phyloP scores from a whole-genome alignment of 2,329 filamentous ascomycete species.

The Trichoderma atroviride region DNA sequence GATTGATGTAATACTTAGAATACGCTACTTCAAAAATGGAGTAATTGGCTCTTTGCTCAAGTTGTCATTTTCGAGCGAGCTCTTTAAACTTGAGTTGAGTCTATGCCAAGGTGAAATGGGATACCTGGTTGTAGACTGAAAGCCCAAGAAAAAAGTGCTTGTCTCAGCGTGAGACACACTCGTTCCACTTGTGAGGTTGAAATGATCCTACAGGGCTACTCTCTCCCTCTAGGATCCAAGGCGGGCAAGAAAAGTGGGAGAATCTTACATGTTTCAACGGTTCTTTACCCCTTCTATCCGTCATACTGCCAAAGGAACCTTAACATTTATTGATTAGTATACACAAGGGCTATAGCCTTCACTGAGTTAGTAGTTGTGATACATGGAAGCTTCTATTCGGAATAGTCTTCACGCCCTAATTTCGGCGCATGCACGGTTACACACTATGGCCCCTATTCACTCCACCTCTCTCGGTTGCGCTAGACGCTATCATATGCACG shows the following conservation, averaged over 20 bases:
- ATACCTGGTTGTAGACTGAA: not conserved
- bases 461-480: not conserved
- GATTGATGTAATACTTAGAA: not conserved
- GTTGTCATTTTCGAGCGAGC: not conserved
- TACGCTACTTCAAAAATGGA: not conserved
- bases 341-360: not conserved
- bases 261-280: too few species aligned
- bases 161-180: not conserved
- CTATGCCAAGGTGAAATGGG: not conserved
- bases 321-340: not conserved
- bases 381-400: not conserved
- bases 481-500: not conserved
- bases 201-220: not conserved
- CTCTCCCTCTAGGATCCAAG: not conserved
- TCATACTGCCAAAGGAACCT: not conserved
- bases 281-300: too few species aligned
- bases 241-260: too few species aligned
- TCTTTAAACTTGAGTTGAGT: not conserved
- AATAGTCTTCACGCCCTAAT: not conserved
- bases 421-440: not conserved
- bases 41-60: not conserved
- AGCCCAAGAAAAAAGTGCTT: not conserved
- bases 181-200: not conserved
- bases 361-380: not conserved
- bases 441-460: not conserved